Percentiles rank a stretch among this genome's conserved stretches.
These are phyloP conservation scores for Colletotrichum siamense DNA, from an alignment of 2,329 filamentous ascomycete species.

Conservation along the genomic window DNA sequence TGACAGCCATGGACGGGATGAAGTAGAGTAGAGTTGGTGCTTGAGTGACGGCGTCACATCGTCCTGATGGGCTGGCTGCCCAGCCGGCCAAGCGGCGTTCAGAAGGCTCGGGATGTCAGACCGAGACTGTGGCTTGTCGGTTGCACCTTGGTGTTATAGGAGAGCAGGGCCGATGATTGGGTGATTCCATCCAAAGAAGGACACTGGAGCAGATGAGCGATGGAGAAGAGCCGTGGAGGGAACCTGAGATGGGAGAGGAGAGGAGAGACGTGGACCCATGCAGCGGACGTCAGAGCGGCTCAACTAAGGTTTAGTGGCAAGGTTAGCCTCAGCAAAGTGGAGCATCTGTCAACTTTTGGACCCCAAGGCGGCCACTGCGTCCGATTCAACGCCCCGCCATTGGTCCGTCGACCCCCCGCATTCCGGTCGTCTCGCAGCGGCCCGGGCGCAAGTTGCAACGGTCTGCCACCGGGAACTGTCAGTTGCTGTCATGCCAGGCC, in stretches of 20 bases:
- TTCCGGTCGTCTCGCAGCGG: not conserved
- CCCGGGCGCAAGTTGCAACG: not conserved
- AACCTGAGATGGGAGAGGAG: too few relatives aligned
- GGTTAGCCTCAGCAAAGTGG: not conserved
- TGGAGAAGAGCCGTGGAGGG: not conserved
- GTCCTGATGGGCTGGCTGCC: not conserved
- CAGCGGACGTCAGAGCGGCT: constrained; percentile 18
- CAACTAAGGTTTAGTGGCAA: constrained; percentile 22
- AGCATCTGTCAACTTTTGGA: not conserved
- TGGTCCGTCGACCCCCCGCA: not conserved
- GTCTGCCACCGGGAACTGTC: not conserved
- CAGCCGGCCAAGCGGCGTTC: not conserved
- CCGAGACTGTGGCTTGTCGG: not conserved
- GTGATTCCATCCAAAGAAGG: not conserved
- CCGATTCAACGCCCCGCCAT: not conserved
- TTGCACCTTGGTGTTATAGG: not conserved
- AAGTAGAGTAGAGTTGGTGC: not conserved
- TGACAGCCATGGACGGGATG: not conserved
- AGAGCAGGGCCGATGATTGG: not conserved
- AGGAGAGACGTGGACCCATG: not conserved
- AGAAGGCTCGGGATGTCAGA: not conserved
- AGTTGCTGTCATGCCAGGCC: not conserved
- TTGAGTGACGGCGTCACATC: not conserved
- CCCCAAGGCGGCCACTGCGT: not conserved
- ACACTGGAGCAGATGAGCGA: not conserved